These are phyloP conservation scores for Curvularia hawaiiensis DNA, from an alignment of 2,329 filamentous ascomycete genomes.

Conservation along the genomic window DNA sequence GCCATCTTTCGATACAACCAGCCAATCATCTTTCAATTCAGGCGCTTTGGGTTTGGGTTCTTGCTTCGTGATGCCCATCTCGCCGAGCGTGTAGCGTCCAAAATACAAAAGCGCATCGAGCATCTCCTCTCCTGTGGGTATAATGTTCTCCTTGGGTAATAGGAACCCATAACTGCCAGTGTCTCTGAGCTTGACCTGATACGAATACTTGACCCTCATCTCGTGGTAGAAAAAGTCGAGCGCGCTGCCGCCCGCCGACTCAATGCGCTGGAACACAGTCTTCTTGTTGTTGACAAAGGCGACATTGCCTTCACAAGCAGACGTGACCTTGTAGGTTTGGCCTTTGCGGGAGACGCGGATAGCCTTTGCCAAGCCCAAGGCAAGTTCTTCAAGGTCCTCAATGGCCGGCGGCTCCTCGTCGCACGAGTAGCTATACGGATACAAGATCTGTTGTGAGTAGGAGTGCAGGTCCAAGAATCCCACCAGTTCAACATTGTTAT, in stretches of 20 bases:
- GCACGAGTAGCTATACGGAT: constrained; percentile 90
- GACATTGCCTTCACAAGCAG: constrained; percentile 84
- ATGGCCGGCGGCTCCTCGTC: constrained; percentile 76
- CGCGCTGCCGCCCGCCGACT: constrained; percentile 80
- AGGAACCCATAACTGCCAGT: constrained; percentile 94
- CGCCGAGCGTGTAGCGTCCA: constrained; percentile 73
- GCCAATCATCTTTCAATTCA: background rate
- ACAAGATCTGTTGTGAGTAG: constrained; percentile 93
- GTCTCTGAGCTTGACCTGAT: constrained; percentile 93
- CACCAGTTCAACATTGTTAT: constrained; percentile 76
- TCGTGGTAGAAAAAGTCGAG: constrained; percentile 97
- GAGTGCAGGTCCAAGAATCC: constrained; percentile 90
- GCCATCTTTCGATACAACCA: background rate
- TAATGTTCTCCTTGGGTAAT: constrained; percentile 81
- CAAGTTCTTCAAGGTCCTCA: constrained; percentile 91
- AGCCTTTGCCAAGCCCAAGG: constrained; percentile 83
- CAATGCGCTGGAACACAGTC: constrained; percentile 60
- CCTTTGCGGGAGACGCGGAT: constrained; percentile 82
- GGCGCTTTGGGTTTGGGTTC: background rate
- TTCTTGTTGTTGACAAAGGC: constrained; percentile 43
- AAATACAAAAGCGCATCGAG: constrained; percentile 83
- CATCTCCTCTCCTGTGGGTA: constrained; percentile 87
- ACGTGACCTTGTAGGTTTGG: constrained; percentile 68
- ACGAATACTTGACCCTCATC: constrained; percentile 79
- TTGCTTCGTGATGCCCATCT: constrained; percentile 39